Base-by-base conservation (phyloP, 169 alveolate genomes). In the Pseudocohnilembus persalinus region DNA sequence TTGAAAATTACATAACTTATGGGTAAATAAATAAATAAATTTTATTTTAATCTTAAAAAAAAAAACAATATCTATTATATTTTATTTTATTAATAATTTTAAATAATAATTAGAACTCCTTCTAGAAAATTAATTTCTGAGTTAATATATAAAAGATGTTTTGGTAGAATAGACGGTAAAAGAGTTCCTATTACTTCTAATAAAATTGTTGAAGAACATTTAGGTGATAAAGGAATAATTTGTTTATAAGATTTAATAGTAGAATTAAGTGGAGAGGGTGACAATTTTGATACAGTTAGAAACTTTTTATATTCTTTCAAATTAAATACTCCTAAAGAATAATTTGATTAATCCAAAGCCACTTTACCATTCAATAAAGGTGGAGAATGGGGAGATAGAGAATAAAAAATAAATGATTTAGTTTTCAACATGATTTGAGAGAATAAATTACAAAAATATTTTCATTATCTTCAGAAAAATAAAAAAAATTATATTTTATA, bases 331-430 rank as follows among this genome's bases (percentile, higher is more conserved):
- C 90, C 92, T 24, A 83, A 85, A 82, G 92, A 91, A 75, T 94
- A 94, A 77, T 89, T 92, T 89, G 89, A 88, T 74, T 82, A 86
- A 87, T 91, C 91, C 87, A 94, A 90, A 80, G 64, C 80, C 26
- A 82, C 74, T 28, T 91, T 90, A 28, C 95, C 96, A n/a, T 91
- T 82, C 89, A 73, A 74, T 31, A 89, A 88, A 63, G 92, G 94
- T 0, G 97, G 97, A 64, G 95, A 88, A 81, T 94, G 94, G 94
- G 97, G 97, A 76, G 91, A 94, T 90, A 92, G 97, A 87, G 97
- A 94, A 86, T 93, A 88, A 76, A 93, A 87, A 83, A 94, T 94
- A 82, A 94, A 94, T 80, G 87, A 88, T 74, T 89, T 94, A 73
- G 93, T 92, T 80, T 83, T 88, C 83, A 85, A 85, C 65, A 94